phyloP scores from a whole-genome alignment of 345 rosid genomes.

The Angophora floribunda region DNA sequence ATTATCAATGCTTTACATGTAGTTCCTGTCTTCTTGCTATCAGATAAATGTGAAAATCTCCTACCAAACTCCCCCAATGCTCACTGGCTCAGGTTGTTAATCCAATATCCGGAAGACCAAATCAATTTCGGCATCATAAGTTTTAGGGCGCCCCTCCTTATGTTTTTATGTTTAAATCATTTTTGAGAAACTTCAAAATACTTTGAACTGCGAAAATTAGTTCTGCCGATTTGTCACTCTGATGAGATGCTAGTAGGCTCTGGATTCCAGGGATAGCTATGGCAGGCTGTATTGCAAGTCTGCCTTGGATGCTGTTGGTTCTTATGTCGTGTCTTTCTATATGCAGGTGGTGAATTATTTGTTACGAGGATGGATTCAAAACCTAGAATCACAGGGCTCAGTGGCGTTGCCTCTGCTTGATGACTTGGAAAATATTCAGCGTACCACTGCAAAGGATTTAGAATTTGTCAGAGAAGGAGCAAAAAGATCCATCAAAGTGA shows the following conservation, averaged over 20 bases:
- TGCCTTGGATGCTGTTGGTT: background rate
- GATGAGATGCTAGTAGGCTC: background rate
- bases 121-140: background rate
- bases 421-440: conserved; percentile 17
- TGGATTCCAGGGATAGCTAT: background rate
- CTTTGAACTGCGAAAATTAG: background rate
- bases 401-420: conserved; percentile 53
- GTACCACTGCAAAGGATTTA: conserved; percentile 27
- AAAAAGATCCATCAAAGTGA: conserved; percentile 40
- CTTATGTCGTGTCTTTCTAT: background rate
- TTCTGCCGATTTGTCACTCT: background rate
- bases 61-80: background rate
- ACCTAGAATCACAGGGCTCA: conserved; percentile 56
- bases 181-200: background rate
- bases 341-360: conserved; percentile 76
- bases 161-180: background rate
- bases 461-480: conserved; percentile 64
- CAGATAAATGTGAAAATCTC: background rate
- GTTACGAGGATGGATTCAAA: conserved; percentile 78
- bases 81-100: background rate
- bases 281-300: background rate
- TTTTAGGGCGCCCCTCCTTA: background rate
- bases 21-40: background rate
- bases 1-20: background rate
- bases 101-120: background rate